Conservation (phyloP, 2,329 filamentous ascomycete species). For the Aspergillus piperis region DNA sequence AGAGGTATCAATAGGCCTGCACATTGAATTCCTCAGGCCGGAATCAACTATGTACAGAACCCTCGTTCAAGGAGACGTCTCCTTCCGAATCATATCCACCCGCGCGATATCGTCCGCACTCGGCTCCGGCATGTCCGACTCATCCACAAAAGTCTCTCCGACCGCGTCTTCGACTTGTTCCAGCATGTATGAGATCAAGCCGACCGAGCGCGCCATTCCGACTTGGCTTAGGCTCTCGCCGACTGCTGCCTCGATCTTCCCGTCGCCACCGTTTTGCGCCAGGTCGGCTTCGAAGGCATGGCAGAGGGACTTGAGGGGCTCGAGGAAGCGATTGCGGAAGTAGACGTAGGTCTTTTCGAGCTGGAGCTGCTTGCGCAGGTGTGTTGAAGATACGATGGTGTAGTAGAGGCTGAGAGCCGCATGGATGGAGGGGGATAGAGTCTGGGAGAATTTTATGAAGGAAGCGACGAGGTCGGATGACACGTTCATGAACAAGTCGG, state of each 20-base stretch:
- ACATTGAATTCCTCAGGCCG: not conserved
- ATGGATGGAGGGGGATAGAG: constrained; percentile 51
- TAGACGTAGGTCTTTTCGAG: constrained; percentile 41
- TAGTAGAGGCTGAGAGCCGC: constrained; percentile 62
- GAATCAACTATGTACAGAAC: not conserved
- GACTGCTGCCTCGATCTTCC: constrained; percentile 36
- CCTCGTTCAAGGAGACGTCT: constrained; percentile 16
- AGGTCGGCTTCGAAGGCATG: constrained; percentile 36
- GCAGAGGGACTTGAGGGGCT: constrained; percentile 36
- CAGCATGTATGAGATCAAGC: constrained; percentile 33
- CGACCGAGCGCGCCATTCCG: constrained; percentile 40
- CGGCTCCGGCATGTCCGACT: constrained; percentile 30
- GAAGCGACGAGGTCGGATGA: constrained; percentile 41
- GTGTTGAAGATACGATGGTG: constrained; percentile 53
- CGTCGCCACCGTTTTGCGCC: constrained; percentile 37
- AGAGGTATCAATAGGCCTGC: constrained; percentile 4
- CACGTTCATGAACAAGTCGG: constrained; percentile 43
- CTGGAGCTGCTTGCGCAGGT: constrained; percentile 50
- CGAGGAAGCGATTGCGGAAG: constrained; percentile 36
- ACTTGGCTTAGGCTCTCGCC: constrained; percentile 37
- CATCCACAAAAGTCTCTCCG: constrained; percentile 32
- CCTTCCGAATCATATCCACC: constrained; percentile 30
- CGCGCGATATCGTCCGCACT: constrained; percentile 33
- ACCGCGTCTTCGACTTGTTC: constrained; percentile 39
- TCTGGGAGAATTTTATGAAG: constrained; percentile 54